Base-by-base conservation (phyloP, 164 flowering plant species). In the Stephania cephalantha region DNA sequence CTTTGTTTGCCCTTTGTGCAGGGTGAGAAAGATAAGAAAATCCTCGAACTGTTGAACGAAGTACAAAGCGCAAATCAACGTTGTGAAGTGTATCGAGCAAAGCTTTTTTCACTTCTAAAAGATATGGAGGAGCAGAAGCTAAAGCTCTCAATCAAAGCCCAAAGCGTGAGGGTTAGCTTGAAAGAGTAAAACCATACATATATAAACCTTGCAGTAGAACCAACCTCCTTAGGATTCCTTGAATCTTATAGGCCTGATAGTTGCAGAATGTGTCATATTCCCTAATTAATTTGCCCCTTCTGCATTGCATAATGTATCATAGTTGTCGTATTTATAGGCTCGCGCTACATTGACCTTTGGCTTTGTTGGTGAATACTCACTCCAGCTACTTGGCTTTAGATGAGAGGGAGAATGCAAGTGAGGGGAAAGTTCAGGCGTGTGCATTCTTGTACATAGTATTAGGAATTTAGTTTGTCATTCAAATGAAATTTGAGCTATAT, bases 61-160 rank as follows among this genome's bases (percentile, higher is more conserved):
- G 75, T 90, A 80, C 91, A 90, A 12, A 79, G 53, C 53, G 79
- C 88, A 46, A 88, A 83, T 75, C 86, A 83, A 55, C 82, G 83
- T 71, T 85, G 88, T 78, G 90, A 87, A 81, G 91, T 82, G 2
- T 91, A 91, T 78, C 83, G 90, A 69, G 80, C 87, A 58, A 88
- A 86, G 68, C 82, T 91, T 69, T 87, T 89, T 18, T 82, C 88
- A 50, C 83, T 91, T 70, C 78, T 91, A 71, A 87, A 82, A 79
- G 93, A 91, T 72, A 87, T 89, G 90, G 93, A 91, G 76, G 93
- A 89, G 31, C 89, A 89, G 79, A 91, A 89, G 84, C 76, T 89
- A 72, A 86, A 87, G 83, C 80, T 91, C 7, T 85, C 89, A 1
- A 88, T 91, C 25, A 91, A 91, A 74, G 90, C 87, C 12, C 90